phyloP scores from a whole-genome alignment of 371 early-diverging fungal genomes.

The Mucor sp. region DNA sequence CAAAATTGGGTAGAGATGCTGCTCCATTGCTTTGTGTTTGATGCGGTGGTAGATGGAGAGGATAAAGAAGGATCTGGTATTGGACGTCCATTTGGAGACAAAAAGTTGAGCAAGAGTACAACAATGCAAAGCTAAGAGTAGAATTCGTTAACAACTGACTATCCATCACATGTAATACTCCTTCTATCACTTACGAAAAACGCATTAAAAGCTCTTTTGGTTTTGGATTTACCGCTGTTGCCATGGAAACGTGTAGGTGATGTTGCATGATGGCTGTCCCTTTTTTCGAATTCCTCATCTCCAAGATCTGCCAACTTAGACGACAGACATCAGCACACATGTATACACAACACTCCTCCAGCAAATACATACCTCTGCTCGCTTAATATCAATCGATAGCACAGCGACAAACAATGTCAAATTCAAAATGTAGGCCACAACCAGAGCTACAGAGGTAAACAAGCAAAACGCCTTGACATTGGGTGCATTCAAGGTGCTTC shows the following conservation, averaged over 20 bases:
- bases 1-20: slow-evolving; percentile 30
- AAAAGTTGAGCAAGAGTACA: slow-evolving; percentile 19
- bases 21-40: background rate
- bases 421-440: slow-evolving; percentile 71
- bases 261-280: background rate
- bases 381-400: slow-evolving; percentile 74
- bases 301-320: slow-evolving; percentile 5
- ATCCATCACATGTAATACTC: too few relatives aligned
- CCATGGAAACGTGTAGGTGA: background rate
- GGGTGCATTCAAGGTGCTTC: slow-evolving; percentile 48
- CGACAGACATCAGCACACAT: background rate
- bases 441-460: slow-evolving; percentile 62
- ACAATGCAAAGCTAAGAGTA: slow-evolving; percentile 19
- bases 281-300: background rate
- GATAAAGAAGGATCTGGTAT: background rate
- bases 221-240: slow-evolving; percentile 22
- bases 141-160: too few relatives aligned
- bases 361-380: slow-evolving; percentile 57
- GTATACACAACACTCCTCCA: background rate
- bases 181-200: slow-evolving; percentile 20
- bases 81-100: background rate
- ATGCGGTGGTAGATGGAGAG: background rate
- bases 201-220: slow-evolving; percentile 32
- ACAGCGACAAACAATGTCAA: slow-evolving; percentile 74
- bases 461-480: slow-evolving; percentile 72